Conservation (phyloP, 352 stramenopile species). For the Phytophthora gonapodyides region DNA sequence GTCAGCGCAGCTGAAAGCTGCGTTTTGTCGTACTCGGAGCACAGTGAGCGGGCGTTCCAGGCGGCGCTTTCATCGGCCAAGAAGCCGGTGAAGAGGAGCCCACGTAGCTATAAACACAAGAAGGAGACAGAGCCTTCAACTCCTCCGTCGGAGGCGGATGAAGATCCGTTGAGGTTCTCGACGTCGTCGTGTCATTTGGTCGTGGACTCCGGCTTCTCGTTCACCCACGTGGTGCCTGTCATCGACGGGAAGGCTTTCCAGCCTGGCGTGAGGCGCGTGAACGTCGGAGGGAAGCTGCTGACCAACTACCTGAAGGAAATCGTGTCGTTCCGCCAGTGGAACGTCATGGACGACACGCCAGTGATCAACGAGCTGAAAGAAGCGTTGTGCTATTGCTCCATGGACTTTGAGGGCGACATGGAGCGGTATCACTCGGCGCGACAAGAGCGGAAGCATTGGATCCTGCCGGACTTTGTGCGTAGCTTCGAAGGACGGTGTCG, state of each 20-base stretch:
- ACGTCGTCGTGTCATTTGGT: constrained; percentile 73
- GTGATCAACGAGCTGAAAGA: constrained; percentile 90
- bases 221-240: constrained; percentile 94
- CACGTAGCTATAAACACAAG: constrained; percentile 24
- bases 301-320: constrained; percentile 98
- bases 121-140: background rate
- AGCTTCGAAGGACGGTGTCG: constrained; percentile 58
- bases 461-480: constrained; percentile 83
- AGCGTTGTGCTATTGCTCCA: constrained; percentile 88
- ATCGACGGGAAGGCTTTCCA: constrained; percentile 63
- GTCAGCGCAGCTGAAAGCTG: constrained; percentile 64
- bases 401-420: constrained; percentile 87
- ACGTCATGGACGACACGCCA: constrained; percentile 93
- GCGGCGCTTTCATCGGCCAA: background rate
- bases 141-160: constrained; percentile 1
- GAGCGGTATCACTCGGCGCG: constrained; percentile 44
- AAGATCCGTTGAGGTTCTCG: constrained; percentile 44
- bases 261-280: constrained; percentile 72
- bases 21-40: constrained; percentile 60
- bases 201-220: constrained; percentile 96
- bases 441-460: constrained; percentile 60
- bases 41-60: constrained; percentile 34
- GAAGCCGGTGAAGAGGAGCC: constrained; percentile 27
- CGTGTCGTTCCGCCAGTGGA: constrained; percentile 95
- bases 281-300: constrained; percentile 96